Conservation (phyloP, 2,329 filamentous ascomycete genomes). For the Penicillium vulpinum region DNA sequence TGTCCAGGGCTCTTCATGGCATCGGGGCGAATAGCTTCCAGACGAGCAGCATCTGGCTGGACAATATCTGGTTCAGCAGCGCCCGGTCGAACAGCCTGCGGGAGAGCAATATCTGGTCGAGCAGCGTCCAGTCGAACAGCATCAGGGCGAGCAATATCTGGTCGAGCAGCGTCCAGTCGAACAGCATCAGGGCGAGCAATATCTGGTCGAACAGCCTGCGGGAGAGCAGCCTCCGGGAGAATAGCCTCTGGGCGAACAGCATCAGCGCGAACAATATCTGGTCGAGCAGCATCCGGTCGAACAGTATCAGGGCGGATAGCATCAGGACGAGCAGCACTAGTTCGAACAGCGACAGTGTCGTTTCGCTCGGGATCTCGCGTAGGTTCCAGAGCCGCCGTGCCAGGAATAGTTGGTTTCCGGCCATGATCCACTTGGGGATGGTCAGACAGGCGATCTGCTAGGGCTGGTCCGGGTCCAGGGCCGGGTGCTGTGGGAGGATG, state of each 20-base stretch:
- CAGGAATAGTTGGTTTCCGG: constrained; percentile 26
- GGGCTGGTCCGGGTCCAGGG: constrained; percentile 16
- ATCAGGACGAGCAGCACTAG: constrained; percentile 15
- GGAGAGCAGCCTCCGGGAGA: not conserved
- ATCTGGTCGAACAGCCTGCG: not conserved
- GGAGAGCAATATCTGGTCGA: not conserved
- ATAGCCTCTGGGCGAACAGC: not conserved
- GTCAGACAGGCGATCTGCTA: constrained; percentile 28
- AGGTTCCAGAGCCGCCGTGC: constrained; percentile 23
- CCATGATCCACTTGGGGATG: constrained; percentile 23
- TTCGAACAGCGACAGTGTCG: constrained; percentile 16
- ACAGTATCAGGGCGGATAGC: constrained; percentile 24
- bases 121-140: not conserved
- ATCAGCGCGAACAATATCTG: constrained; percentile 30
- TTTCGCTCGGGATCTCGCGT: constrained; percentile 32
- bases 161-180: not conserved
- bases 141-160: not conserved
- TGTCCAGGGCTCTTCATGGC: constrained; percentile 28
- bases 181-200: not conserved
- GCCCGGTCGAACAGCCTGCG: constrained; percentile 26
- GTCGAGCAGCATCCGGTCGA: not conserved
- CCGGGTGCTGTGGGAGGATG: constrained; percentile 9
- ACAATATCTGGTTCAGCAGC: constrained; percentile 27
- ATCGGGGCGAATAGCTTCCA: constrained; percentile 28
- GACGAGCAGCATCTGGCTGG: not conserved